Evolutionary conservation across 371 early-diverging fungal species (phyloP).

Genomic region (Choanephora cucurbitarum): DNA sequence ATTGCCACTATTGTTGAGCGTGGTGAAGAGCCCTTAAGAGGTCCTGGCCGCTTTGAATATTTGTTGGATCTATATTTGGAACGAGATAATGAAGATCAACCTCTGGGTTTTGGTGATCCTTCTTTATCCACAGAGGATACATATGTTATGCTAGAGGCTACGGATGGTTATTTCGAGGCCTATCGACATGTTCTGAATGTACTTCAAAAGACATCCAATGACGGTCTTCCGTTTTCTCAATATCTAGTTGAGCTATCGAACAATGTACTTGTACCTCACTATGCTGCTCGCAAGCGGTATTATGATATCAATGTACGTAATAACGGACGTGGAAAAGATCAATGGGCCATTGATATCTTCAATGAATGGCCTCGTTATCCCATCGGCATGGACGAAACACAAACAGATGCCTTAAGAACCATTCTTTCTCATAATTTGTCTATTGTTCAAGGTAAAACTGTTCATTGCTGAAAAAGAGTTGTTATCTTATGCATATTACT

Average conservation of each 20-base stretch:
- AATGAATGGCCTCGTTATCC: slow-evolving; percentile 35
- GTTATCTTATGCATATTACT: too few relatives aligned
- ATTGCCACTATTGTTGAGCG: slow-evolving; percentile 63
- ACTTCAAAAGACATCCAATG: slow-evolving; percentile 13
- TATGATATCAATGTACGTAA: slow-evolving; percentile 36
- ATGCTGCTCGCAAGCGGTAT: slow-evolving; percentile 34
- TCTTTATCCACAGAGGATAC: slow-evolving; percentile 31
- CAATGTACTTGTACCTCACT: slow-evolving; percentile 26
- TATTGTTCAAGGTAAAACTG: slow-evolving; percentile 54
- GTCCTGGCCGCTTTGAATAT: slow-evolving; percentile 48
- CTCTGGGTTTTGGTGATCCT: slow-evolving; percentile 50
- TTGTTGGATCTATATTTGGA: slow-evolving; percentile 57
- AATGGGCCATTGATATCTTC: slow-evolving; percentile 34
- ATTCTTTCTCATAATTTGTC: slow-evolving; percentile 56
- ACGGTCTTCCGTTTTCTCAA: slow-evolving; percentile 16
- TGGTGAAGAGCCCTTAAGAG: slow-evolving; percentile 48
- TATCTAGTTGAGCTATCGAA: slow-evolving; percentile 29
- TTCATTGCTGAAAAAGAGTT: too few relatives aligned
- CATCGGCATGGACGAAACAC: slow-evolving; percentile 48
- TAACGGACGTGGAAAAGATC: slow-evolving; percentile 1
- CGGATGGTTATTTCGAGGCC: slow-evolving; percentile 56
- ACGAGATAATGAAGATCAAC: slow-evolving; percentile 38
- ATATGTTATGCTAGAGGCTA: slow-evolving; percentile 52
- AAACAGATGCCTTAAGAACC: slow-evolving; percentile 55
- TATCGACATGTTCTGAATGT: slow-evolving; percentile 48